Evolutionary conservation across 108 stramenopile genomes (phyloP).

Genomic region (Aurantiochytrium sp.): DNA sequence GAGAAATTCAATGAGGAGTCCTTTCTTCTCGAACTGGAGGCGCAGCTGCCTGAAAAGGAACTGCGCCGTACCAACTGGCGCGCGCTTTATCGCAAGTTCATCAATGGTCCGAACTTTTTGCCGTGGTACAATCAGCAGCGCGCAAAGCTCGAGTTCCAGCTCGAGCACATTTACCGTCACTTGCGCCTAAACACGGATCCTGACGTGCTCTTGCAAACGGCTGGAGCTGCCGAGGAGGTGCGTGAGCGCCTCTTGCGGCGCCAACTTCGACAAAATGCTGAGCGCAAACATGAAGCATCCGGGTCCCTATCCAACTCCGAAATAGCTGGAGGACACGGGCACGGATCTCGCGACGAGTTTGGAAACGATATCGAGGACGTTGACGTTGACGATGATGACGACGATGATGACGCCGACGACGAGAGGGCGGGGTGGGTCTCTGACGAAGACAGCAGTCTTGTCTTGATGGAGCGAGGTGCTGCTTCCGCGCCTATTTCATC

Average conservation of each 20-base stretch:
- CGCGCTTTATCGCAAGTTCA: background rate
- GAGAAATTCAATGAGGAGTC: background rate
- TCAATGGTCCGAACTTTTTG: background rate
- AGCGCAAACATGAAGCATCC: background rate
- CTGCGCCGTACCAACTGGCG: background rate
- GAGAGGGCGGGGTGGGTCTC: no score
- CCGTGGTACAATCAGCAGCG: constrained; percentile 8
- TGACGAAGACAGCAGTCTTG: no score
- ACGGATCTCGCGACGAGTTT: no score
- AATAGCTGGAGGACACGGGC: no score
- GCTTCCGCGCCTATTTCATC: background rate
- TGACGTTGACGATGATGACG: no score
- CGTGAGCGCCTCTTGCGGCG: background rate
- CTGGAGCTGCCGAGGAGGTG: background rate
- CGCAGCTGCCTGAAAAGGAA: background rate
- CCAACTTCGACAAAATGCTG: background rate
- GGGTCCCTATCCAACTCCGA: no score
- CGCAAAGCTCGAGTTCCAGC: background rate
- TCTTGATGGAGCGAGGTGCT: background rate
- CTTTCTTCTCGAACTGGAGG: background rate
- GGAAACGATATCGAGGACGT: no score
- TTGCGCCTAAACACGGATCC: background rate
- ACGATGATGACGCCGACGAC: no score
- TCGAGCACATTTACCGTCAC: background rate
- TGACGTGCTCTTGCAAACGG: background rate